Conservation (phyloP, 306 rosid genomes). For the Boehmeria nivea region DNA sequence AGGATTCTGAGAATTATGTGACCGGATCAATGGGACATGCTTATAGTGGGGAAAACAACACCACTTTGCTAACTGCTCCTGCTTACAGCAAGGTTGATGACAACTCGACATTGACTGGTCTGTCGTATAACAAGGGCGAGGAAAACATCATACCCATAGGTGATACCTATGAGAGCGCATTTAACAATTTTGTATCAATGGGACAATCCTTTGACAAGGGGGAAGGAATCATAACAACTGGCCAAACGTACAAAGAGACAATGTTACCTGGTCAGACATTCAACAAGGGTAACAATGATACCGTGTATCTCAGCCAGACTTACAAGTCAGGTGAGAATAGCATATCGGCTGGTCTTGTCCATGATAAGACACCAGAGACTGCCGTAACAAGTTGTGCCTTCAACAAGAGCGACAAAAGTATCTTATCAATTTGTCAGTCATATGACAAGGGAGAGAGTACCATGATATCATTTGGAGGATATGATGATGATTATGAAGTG, state of each 20-base stretch:
- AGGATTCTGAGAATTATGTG: conserved; percentile 56
- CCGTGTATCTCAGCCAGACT: conserved; percentile 48
- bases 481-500: conserved; percentile 45
- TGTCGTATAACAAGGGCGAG: conserved; percentile 42
- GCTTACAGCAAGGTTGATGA: conserved; percentile 23
- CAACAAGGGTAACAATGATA: conserved; percentile 32
- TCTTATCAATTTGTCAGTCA: conserved; percentile 33
- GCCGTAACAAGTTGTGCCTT: too few relatives aligned
- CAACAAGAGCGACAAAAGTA: too few relatives aligned
- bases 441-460: conserved; percentile 58
- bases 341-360: too few relatives aligned
- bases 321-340: conserved; percentile 33
- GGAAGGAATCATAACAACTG: conserved; percentile 15
- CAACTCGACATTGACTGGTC: conserved; percentile 35
- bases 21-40: conserved; percentile 31
- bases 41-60: conserved; percentile 34
- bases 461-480: conserved; percentile 72
- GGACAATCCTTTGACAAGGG: too few relatives aligned
- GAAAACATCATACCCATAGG: conserved; percentile 29
- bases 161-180: conserved; percentile 37
- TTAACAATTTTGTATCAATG: conserved; percentile 41
- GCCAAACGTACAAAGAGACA: too few relatives aligned
- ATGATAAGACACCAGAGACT: too few relatives aligned
- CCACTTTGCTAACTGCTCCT: conserved; percentile 22
- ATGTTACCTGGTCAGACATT: too few relatives aligned